Evolutionary conservation across 164 flowering plant genomes (phyloP).

Genomic region (Vitis labrusca): DNA sequence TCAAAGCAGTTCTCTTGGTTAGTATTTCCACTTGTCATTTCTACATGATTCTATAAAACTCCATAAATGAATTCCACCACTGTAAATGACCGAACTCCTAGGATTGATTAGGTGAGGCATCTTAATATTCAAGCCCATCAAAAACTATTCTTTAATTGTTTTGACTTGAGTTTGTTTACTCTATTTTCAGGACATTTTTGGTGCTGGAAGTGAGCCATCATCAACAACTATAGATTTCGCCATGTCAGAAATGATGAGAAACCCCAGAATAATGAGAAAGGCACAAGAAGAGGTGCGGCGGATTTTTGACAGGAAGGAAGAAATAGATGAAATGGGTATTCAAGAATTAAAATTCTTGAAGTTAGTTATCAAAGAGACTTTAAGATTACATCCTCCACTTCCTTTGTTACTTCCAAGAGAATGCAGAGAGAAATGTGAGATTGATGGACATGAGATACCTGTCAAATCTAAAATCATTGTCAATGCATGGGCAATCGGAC

Average conservation of each 20-base stretch:
- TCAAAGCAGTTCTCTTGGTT: slow-evolving; percentile 33
- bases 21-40: background rate
- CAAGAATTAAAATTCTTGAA: slow-evolving; percentile 24
- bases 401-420: slow-evolving; percentile 43
- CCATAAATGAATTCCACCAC: too few relatives aligned
- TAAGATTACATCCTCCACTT: slow-evolving; percentile 34
- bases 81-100: too few relatives aligned
- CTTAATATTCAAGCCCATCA: too few relatives aligned
- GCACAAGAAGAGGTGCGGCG: slow-evolving; percentile 31
- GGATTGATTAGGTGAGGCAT: too few relatives aligned
- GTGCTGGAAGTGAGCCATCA: slow-evolving; percentile 32
- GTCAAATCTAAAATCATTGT: slow-evolving; percentile 25
- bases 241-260: slow-evolving; percentile 24
- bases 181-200: slow-evolving; percentile 29
- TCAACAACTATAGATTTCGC: slow-evolving; percentile 30
- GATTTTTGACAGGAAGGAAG: slow-evolving; percentile 12
- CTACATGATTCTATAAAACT: too few relatives aligned
- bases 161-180: background rate
- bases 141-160: too few relatives aligned
- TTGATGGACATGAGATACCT: slow-evolving; percentile 37
- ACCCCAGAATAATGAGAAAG: slow-evolving; percentile 29
- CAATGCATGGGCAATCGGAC: slow-evolving; percentile 41
- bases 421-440: slow-evolving; percentile 23
- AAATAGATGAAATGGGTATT: slow-evolving; percentile 17
- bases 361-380: slow-evolving; percentile 31